These are phyloP conservation scores for Aspergillus awamori DNA, from an alignment of 2,329 filamentous ascomycete genomes.

Conservation along the genomic window DNA sequence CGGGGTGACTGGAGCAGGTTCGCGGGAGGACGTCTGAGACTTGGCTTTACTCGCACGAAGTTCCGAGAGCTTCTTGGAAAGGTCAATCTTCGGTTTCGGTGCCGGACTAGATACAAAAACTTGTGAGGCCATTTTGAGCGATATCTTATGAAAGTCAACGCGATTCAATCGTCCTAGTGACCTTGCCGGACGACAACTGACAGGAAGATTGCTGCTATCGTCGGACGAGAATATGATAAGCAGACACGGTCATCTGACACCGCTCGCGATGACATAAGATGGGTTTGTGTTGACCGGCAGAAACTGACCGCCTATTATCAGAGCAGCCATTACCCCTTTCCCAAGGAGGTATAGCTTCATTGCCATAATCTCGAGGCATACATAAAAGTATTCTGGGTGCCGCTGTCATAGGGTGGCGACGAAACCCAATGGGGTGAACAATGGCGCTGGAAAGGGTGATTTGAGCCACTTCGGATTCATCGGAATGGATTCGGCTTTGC, in stretches of 20 bases:
- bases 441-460: background rate
- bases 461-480: background rate
- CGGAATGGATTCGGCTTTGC: background rate
- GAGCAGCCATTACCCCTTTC: background rate
- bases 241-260: conserved; percentile 1
- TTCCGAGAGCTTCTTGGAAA: conserved; percentile 45
- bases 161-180: background rate
- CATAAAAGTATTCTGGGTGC: no score
- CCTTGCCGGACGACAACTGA: conserved; percentile 1
- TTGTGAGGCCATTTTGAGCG: conserved; percentile 29
- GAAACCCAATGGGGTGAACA: no score
- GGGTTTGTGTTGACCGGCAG: background rate
- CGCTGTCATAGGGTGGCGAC: no score
- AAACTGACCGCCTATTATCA: conserved; percentile 16
- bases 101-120: conserved; percentile 17
- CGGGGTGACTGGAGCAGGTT: conserved; percentile 75
- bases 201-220: background rate
- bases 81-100: conserved; percentile 33
- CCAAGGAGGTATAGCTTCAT: conserved; percentile 11
- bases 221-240: background rate
- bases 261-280: conserved; percentile 7
- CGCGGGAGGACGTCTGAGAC: conserved; percentile 33
- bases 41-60: conserved; percentile 40
- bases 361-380: background rate
- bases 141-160: background rate